phyloP scores from a whole-genome alignment of 352 stramenopile species.

The Globisporangium nodosum region DNA sequence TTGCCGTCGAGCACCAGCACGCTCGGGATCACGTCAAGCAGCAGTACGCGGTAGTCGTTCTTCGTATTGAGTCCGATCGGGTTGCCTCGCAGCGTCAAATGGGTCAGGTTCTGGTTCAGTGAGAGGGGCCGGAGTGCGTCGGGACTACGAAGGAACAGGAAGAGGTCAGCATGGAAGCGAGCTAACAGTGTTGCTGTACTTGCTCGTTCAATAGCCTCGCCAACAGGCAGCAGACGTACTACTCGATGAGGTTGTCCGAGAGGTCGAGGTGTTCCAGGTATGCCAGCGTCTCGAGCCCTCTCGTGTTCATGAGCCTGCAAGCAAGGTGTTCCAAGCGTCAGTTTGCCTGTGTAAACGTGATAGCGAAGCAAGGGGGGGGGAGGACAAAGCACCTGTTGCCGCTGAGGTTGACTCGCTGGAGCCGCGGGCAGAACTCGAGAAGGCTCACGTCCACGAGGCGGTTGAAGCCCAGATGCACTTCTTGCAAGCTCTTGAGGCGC shows the following conservation, averaged over 20 bases:
- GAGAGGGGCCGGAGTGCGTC: constrained; percentile 59
- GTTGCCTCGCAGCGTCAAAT: constrained; percentile 62
- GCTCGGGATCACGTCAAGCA: constrained; percentile 72
- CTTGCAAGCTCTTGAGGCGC: constrained; percentile 54
- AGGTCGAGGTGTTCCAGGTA: constrained; percentile 58
- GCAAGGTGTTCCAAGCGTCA: not conserved
- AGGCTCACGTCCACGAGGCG: constrained; percentile 47
- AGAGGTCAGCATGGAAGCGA: not conserved
- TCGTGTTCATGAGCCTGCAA: constrained; percentile 44
- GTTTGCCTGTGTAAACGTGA: not conserved
- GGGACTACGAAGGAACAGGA: constrained; percentile 19
- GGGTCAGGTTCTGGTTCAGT: constrained; percentile 62
- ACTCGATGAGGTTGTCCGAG: constrained; percentile 74
- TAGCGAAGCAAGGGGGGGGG: not conserved
- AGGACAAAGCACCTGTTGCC: constrained; percentile 44
- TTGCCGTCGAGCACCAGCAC: constrained; percentile 73
- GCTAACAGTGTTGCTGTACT: not conserved
- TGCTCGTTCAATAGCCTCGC: not conserved
- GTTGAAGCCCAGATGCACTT: constrained; percentile 70
- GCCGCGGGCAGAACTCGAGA: constrained; percentile 56
- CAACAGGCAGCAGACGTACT: constrained; percentile 26
- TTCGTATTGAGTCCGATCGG: constrained; percentile 49
- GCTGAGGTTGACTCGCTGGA: constrained; percentile 60
- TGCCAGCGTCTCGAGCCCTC: constrained; percentile 59
- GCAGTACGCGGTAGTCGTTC: constrained; percentile 50